Conservation (phyloP, 179 eudicot species). For the Camellia oleifera region DNA sequence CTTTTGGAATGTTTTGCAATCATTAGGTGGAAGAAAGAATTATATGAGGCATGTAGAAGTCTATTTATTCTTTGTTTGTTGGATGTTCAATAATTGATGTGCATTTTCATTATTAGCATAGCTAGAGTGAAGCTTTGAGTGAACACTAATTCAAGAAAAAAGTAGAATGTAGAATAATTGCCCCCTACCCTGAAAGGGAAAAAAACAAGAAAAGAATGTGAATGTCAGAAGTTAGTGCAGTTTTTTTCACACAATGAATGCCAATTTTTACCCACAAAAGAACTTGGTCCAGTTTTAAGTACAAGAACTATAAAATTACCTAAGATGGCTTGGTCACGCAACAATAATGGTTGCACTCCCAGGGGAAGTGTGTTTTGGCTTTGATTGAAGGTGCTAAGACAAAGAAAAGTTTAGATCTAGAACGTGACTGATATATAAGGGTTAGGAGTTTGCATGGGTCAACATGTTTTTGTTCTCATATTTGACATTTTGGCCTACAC, state of each 20-base stretch:
- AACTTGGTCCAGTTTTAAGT: not conserved
- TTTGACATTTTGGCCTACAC: too few species aligned
- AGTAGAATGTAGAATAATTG: not conserved
- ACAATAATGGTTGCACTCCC: too few species aligned
- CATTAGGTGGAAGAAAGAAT: not conserved
- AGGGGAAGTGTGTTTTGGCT: too few species aligned
- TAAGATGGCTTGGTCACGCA: not conserved
- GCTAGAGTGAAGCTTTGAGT: not conserved
- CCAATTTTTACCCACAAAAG: too few species aligned
- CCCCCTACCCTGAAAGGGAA: not conserved
- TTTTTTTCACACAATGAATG: too few species aligned
- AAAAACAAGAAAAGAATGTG: not conserved
- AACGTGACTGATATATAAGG: too few species aligned
- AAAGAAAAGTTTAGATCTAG: too few species aligned
- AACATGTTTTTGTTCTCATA: too few species aligned
- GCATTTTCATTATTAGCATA: not conserved
- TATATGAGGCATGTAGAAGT: not conserved
- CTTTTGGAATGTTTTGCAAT: not conserved
- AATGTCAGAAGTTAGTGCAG: not conserved
- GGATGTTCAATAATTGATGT: not conserved
- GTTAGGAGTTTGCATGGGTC: too few species aligned
- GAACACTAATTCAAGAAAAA: not conserved
- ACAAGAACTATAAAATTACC: not conserved
- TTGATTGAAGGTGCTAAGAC: too few species aligned
- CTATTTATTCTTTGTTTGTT: not conserved